phyloP scores from a whole-genome alignment of 768 basidiomycete species.

The Leccinum subgranulosum region DNA sequence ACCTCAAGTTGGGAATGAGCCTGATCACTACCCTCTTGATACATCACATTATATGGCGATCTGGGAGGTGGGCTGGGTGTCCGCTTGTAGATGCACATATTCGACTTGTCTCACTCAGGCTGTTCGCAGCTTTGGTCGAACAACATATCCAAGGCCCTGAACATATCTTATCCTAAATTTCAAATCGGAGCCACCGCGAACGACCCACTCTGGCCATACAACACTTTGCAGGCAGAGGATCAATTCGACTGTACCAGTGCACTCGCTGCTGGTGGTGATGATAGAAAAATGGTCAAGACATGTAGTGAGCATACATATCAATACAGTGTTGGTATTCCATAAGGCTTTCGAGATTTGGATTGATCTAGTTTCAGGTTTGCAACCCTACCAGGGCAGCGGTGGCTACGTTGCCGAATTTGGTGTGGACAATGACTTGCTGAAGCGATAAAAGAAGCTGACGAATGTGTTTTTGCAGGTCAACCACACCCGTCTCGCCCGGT shows the following conservation, averaged over 20 bases:
- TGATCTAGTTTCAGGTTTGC: neutral
- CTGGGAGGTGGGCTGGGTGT: constrained; percentile 40
- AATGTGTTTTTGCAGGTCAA: constrained; percentile 38
- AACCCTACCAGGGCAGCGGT: neutral
- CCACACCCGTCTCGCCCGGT: constrained; percentile 49
- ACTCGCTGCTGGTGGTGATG: constrained; percentile 44
- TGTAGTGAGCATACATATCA: constrained; percentile 57
- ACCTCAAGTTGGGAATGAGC: constrained; percentile 48
- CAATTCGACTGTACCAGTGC: constrained; percentile 47
- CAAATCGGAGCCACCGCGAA: constrained; percentile 49
- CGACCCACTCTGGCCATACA: constrained; percentile 52
- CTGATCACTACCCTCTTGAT: constrained; percentile 43
- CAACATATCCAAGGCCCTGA: constrained; percentile 42
- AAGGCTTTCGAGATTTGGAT: neutral
- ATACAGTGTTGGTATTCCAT: constrained; percentile 39
- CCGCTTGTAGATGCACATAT: neutral
- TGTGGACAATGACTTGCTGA: neutral
- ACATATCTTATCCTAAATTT: constrained; percentile 39
- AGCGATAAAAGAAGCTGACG: neutral
- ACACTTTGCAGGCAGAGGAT: constrained; percentile 34
- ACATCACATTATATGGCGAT: constrained; percentile 42
- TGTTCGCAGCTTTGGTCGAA: constrained; percentile 43
- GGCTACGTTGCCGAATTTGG: neutral
- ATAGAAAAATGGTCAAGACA: constrained; percentile 38
- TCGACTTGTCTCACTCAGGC: neutral